Conservation (phyloP, 2,329 filamentous ascomycete genomes). For the Cladosporium sp. region DNA sequence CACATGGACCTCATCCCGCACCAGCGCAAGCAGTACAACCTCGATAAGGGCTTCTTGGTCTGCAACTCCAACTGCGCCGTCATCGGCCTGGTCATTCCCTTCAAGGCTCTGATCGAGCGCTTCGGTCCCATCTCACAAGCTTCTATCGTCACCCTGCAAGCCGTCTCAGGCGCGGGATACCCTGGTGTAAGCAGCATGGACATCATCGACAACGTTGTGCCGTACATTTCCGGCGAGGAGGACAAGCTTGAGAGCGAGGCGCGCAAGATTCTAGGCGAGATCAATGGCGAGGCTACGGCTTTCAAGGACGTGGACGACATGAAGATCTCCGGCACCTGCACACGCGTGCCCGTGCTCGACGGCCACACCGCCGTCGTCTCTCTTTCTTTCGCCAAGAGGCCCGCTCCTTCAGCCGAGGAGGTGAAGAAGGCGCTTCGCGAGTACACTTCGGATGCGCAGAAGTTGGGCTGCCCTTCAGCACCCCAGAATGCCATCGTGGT, state of each 20-base stretch:
- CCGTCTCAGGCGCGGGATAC: constrained; percentile 89
- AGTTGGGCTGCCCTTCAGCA: constrained; percentile 82
- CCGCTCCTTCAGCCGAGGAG: constrained; percentile 71
- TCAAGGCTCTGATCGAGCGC: constrained; percentile 81
- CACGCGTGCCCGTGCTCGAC: constrained; percentile 90
- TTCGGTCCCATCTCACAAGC: constrained; percentile 79
- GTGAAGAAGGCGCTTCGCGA: constrained; percentile 77
- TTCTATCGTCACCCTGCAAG: constrained; percentile 91
- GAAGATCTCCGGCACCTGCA: constrained; percentile 83
- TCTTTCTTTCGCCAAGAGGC: constrained; percentile 74
- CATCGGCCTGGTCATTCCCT: constrained; percentile 92
- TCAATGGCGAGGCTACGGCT: constrained; percentile 71
- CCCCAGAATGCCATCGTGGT: constrained; percentile 80
- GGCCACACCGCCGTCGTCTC: constrained; percentile 96
- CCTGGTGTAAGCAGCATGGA: constrained; percentile 92
- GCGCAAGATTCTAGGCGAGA: constrained; percentile 82
- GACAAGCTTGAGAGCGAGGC: constrained; percentile 96
- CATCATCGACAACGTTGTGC: constrained; percentile 92
- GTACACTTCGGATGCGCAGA: constrained; percentile 81
- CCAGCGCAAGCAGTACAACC: constrained; percentile 71
- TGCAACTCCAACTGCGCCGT: constrained; percentile 99
- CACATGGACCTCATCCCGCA: constrained; percentile 89
- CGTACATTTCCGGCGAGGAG: constrained; percentile 90
- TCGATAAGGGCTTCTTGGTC: constrained; percentile 86
- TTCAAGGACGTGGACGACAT: constrained; percentile 76